phyloP scores from a whole-genome alignment of 495 filamentous ascomycete species.

The Aspergillus homomorphus region DNA sequence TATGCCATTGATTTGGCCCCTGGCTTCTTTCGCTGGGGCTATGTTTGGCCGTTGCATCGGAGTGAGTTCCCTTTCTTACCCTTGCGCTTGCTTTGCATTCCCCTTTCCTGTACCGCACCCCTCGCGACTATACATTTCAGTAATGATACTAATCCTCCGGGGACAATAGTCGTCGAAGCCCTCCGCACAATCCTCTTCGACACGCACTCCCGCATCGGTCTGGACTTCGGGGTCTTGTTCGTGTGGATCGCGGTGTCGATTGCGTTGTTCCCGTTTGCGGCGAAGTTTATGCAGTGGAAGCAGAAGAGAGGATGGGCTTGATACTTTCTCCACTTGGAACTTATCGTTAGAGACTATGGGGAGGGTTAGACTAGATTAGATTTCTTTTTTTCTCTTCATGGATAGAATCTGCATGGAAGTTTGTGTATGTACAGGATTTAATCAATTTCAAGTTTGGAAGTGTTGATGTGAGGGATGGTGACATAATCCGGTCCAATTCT shows the following conservation, averaged over 20 bases:
- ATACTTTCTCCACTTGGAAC: background rate
- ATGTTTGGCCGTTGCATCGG: slow-evolving; percentile 69
- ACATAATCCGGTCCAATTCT: too few relatives aligned
- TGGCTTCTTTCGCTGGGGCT: slow-evolving; percentile 63
- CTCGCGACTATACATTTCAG: background rate
- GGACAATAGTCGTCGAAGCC: slow-evolving; percentile 55
- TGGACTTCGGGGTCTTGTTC: slow-evolving; percentile 63
- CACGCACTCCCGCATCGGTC: slow-evolving; percentile 57
- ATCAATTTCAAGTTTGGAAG: too few relatives aligned
- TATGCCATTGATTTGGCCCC: slow-evolving; percentile 59
- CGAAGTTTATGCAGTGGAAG: slow-evolving; percentile 58
- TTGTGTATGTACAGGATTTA: too few relatives aligned
- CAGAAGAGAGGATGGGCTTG: slow-evolving; percentile 32
- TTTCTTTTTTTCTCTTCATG: too few relatives aligned
- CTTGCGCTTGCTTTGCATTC: too few relatives aligned
- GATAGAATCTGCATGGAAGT: too few relatives aligned
- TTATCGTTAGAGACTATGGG: too few relatives aligned
- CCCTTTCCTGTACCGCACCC: too few relatives aligned
- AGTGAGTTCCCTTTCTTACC: slow-evolving; percentile 33
- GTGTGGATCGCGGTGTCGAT: slow-evolving; percentile 58
- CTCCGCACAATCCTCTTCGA: slow-evolving; percentile 62
- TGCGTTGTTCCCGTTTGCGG: slow-evolving; percentile 58
- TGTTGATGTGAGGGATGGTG: too few relatives aligned
- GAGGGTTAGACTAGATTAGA: too few relatives aligned
- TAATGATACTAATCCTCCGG: slow-evolving; percentile 8